Conservation (phyloP, 345 rosid species). For the Xanthoceras sorbifolium region DNA sequence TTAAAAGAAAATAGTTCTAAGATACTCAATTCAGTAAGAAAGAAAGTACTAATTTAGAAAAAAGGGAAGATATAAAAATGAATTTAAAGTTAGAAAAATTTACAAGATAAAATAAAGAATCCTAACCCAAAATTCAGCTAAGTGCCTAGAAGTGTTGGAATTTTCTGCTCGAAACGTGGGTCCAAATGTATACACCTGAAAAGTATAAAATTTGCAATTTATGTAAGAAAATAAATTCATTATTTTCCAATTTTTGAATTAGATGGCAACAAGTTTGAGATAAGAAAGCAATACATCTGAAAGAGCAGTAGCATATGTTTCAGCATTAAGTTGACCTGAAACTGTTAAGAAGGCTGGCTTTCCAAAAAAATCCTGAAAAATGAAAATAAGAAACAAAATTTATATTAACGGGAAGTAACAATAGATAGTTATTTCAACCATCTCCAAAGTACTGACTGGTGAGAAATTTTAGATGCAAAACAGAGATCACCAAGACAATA, state of each 20-base stretch:
- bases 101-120: slow-evolving; percentile 19
- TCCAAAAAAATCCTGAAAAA: slow-evolving; percentile 84
- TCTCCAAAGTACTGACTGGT: slow-evolving; percentile 1
- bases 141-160: slow-evolving; percentile 91
- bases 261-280: slow-evolving; percentile 15
- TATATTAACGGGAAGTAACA: slow-evolving; percentile 9
- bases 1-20: slow-evolving; percentile 17
- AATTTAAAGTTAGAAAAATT: slow-evolving; percentile 14
- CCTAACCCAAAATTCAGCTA: slow-evolving; percentile 96
- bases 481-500: neutral
- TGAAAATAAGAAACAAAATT: slow-evolving; percentile 19
- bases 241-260: slow-evolving; percentile 12
- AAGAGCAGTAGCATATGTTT: slow-evolving; percentile 97
- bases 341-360: slow-evolving; percentile 97
- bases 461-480: neutral
- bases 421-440: neutral
- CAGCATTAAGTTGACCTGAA: slow-evolving; percentile 98
- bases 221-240: neutral
- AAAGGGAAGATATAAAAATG: slow-evolving; percentile 8
- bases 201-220: slow-evolving; percentile 4
- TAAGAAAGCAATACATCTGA: slow-evolving; percentile 62
- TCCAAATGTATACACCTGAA: slow-evolving; percentile 92
- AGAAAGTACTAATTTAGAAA: slow-evolving; percentile 4
- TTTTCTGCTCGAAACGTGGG: slow-evolving; percentile 99
- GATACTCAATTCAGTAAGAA: neutral